phyloP scores from a whole-genome alignment of 257 asterid species.

The Solanum boliviense region DNA sequence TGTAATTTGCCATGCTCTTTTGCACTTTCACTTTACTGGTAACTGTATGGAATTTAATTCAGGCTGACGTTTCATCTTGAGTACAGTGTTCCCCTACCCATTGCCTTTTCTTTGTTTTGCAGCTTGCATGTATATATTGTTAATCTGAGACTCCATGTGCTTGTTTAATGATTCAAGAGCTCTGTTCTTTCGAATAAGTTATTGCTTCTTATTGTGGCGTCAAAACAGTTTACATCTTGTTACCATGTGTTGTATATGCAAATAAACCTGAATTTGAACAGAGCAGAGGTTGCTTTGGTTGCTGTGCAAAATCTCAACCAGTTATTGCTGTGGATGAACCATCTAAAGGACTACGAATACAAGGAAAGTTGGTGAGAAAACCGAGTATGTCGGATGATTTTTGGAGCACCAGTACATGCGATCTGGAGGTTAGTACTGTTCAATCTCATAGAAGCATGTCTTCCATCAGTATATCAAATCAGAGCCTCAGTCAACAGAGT shows the following conservation, averaged over 20 bases:
- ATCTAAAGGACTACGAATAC: slow-evolving; percentile 59
- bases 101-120: not conserved
- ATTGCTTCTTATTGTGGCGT: not conserved
- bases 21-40: not conserved
- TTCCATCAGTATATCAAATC: slow-evolving; percentile 52
- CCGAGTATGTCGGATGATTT: slow-evolving; percentile 53
- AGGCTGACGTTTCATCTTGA: not conserved
- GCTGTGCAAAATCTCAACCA: slow-evolving; percentile 52
- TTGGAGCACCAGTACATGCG: slow-evolving; percentile 77
- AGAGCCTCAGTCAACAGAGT: slow-evolving; percentile 23
- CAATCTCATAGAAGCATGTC: slow-evolving; percentile 70
- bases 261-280: slow-evolving; percentile 44
- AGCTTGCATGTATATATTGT: not conserved
- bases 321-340: slow-evolving; percentile 60
- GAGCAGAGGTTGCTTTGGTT: slow-evolving; percentile 76
- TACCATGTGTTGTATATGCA: slow-evolving; percentile 17
- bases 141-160: not conserved
- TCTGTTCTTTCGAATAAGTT: not conserved
- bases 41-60: not conserved
- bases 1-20: not conserved
- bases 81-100: not conserved
- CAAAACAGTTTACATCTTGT: not conserved
- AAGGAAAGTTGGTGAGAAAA: slow-evolving; percentile 51
- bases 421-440: slow-evolving; percentile 40
- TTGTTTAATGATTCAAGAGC: not conserved